Evolutionary conservation across 805 yeast genomes (phyloP).

Genomic region (Nakazawaea anatomiae): DNA sequence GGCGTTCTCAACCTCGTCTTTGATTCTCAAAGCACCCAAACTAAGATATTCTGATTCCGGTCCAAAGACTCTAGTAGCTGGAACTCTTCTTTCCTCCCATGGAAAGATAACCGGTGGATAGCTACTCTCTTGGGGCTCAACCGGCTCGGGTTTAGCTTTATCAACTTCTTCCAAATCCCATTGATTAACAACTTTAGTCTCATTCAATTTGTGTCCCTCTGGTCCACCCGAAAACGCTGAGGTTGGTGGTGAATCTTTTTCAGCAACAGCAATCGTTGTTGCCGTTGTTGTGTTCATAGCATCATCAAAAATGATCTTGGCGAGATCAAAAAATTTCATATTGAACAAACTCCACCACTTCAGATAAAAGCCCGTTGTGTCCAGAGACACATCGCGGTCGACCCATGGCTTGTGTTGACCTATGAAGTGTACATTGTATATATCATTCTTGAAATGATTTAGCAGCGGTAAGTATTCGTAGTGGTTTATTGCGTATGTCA

Average conservation of each 20-base stretch:
- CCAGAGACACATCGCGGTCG: conserved; percentile 9
- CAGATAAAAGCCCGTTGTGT: conserved; percentile 16
- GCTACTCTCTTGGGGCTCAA: conserved; percentile 13
- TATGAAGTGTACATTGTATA: conserved; percentile 60
- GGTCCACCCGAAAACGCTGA: conserved; percentile 15
- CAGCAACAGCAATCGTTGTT: too few species aligned
- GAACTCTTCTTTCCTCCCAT: conserved; percentile 21
- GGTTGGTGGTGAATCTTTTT: not conserved
- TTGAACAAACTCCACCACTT: conserved; percentile 26
- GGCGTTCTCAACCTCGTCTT: too few species aligned
- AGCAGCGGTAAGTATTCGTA: conserved; percentile 31
- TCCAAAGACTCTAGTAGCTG: conserved; percentile 7
- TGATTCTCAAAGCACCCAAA: conserved; percentile 13
- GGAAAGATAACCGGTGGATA: conserved; percentile 29
- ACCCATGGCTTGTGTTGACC: conserved; percentile 61
- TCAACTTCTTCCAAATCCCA: conserved; percentile 14
- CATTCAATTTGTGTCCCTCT: conserved; percentile 26
- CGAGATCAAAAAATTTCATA: conserved; percentile 11
- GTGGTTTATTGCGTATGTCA: conserved; percentile 8
- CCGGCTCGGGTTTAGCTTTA: not conserved
- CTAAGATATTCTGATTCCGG: conserved; percentile 2
- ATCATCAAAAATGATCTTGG: conserved; percentile 14
- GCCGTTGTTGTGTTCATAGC: not conserved
- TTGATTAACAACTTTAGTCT: conserved; percentile 14
- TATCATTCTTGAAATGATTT: conserved; percentile 21